Evolutionary conservation across 106 monocot genomes (phyloP), one percentile per base, ranked within the genome.

Genomic region (Platanthera guangdongensis): DNA sequence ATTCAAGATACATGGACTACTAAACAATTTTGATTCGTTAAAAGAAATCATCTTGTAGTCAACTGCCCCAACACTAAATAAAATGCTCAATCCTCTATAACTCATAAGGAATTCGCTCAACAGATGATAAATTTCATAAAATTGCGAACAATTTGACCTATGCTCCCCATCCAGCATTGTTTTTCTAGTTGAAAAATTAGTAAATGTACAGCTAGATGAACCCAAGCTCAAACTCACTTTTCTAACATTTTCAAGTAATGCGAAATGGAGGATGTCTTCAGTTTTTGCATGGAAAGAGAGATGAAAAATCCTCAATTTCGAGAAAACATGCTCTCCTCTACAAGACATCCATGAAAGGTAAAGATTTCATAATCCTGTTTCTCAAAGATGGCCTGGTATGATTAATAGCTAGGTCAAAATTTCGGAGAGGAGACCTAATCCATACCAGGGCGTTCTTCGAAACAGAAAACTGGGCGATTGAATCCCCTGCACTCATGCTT

Each of bases 381-480:
- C 19, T 60, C 19, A 21, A 60, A 7, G n/a, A 60, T 21, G 59
- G 2, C 59, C 2, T 5, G 19, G 7, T 7, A 60, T 18, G 7
- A 60, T 60, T n/a, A 60, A 18, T 60, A 18, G 21, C 21, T 9
- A 7, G 9, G 18, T 11, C n/a, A 8, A 2, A 57, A 60, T 60
- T 60, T 19, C 19, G 18, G 21, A 60, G 59, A 60, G 9, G 22
- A 32, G 16, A 46, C 10, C 4, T 12, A 73, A 48, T 70, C 28
- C 39, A 7, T 74, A 88, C 88, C 91, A 2, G 88, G 82, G 2
- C 83, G 81, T 60, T 86, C 83, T 15, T 48, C 19, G 63, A 96
- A 93, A 75, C 96, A 89, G 78, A 91, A 96, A 21, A 96, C 84
- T 15, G 90, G 85, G 19, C 52, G 82, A 71, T 77, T 22, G 72